These are phyloP conservation scores for Candida suzukii DNA, from an alignment of 805 yeast genomes.

Conservation along the genomic window DNA sequence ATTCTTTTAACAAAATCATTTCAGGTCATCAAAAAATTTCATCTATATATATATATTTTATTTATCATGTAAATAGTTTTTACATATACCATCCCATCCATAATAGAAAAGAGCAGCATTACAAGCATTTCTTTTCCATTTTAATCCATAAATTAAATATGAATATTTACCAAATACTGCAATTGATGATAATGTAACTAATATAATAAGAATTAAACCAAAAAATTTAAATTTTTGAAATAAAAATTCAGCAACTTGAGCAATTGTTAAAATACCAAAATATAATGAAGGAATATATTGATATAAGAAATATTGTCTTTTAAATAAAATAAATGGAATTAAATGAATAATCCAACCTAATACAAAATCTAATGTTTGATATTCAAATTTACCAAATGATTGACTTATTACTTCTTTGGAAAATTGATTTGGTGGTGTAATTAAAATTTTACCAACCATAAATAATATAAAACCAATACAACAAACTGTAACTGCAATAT, in stretches of 20 bases:
- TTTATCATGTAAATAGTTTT: constrained; percentile 16
- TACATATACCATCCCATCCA: constrained; percentile 40
- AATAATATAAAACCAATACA: neutral
- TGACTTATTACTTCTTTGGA: constrained; percentile 13
- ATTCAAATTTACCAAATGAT: constrained; percentile 12
- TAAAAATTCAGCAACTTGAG: constrained; percentile 38
- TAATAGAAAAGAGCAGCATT: constrained; percentile 25
- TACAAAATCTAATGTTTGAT: constrained; percentile 27
- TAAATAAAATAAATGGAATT: constrained; percentile 43
- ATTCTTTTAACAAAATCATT: neutral
- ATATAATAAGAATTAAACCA: constrained; percentile 21
- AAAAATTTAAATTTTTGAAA: constrained; percentile 19
- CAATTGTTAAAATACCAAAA: constrained; percentile 37
- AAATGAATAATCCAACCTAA: constrained; percentile 55
- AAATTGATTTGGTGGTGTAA: constrained; percentile 4
- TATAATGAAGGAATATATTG: constrained; percentile 45
- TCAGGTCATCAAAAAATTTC: too few relatives aligned
- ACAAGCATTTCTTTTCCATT: constrained; percentile 40
- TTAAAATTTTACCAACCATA: neutral
- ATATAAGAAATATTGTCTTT: constrained; percentile 33
- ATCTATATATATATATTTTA: too few relatives aligned
- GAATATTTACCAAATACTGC: constrained; percentile 22
- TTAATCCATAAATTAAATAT: constrained; percentile 41
- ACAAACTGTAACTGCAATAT: constrained; percentile 35
- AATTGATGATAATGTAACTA: constrained; percentile 13